Conservation (phyloP, 202 grass and related monocot genomes). For the Cymbopogon flexuosus region DNA sequence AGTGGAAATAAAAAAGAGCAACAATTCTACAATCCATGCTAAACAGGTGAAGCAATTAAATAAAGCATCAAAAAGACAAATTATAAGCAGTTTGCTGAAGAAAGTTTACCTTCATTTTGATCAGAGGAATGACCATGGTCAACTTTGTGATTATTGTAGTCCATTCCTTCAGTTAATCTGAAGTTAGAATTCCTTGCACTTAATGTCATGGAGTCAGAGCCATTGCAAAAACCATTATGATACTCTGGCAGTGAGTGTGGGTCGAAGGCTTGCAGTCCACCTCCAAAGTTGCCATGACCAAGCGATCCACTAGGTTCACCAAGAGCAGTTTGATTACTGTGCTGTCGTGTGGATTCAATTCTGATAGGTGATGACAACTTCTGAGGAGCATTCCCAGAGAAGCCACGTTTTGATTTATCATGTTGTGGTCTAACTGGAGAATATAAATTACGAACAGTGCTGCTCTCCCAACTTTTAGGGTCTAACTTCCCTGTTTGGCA, state of each 20-base stretch:
- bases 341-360: conserved; percentile 45
- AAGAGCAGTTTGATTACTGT: conserved; percentile 29
- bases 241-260: conserved; percentile 47
- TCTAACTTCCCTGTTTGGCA: conserved; percentile 35
- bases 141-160: conserved; percentile 37
- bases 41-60: not conserved
- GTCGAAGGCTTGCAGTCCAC: conserved; percentile 43
- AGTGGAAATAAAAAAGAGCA: not conserved
- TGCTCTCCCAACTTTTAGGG: conserved; percentile 36
- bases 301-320: conserved; percentile 37
- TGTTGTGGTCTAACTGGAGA: conserved; percentile 34
- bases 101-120: conserved; percentile 45
- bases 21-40: not conserved
- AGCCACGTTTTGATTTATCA: conserved; percentile 28
- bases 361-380: conserved; percentile 46
- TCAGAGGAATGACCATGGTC: conserved; percentile 38
- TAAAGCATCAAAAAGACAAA: conserved; percentile 6
- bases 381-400: conserved; percentile 35
- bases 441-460: conserved; percentile 31
- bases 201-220: conserved; percentile 43
- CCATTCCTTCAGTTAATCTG: conserved; percentile 36
- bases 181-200: conserved; percentile 33
- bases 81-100: not conserved
- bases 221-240: conserved; percentile 34
- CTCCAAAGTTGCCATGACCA: conserved; percentile 46